Evolutionary conservation across 768 basidiomycete genomes (phyloP).

Genomic region (Amylocystis lapponica): DNA sequence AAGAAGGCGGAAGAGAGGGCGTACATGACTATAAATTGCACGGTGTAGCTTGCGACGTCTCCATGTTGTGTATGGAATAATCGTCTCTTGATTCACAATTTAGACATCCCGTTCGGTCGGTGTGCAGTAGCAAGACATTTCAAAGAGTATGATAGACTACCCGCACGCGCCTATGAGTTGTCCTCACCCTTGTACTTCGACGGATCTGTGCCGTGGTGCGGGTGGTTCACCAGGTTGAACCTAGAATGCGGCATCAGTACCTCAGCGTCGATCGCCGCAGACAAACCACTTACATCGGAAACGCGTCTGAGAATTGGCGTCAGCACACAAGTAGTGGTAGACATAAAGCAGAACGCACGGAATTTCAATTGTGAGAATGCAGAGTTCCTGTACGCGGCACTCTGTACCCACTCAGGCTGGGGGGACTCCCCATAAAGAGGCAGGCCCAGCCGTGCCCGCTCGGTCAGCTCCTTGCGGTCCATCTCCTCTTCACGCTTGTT

Average conservation of each 20-base stretch:
- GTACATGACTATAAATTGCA: too few relatives aligned
- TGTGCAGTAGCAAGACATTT: too few relatives aligned
- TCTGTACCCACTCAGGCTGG: conserved; percentile 83
- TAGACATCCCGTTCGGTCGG: too few relatives aligned
- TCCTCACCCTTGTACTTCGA: conserved; percentile 71
- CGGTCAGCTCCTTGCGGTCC: conserved; percentile 75
- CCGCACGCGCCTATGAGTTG: too few relatives aligned
- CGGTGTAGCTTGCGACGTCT: too few relatives aligned
- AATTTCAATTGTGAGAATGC: conserved; percentile 93
- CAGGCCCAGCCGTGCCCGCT: conserved; percentile 70
- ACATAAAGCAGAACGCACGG: conserved; percentile 38
- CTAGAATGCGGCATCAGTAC: conserved; percentile 35
- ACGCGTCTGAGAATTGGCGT: conserved; percentile 40
- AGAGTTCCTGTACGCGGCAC: conserved; percentile 82
- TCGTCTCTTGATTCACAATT: too few relatives aligned
- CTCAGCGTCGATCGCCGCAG: not conserved
- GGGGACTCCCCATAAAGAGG: conserved; percentile 81
- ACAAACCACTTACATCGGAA: conserved; percentile 60
- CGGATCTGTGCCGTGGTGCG: conserved; percentile 77
- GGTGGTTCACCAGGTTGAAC: conserved; percentile 95
- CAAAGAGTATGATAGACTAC: too few relatives aligned
- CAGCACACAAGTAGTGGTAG: too few relatives aligned
- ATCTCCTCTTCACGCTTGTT: conserved; percentile 76
- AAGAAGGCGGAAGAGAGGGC: conserved; percentile 13
- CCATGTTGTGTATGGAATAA: too few relatives aligned